Evolutionary conservation across 2,329 filamentous ascomycete species (phyloP).

Genomic region (Dothideomycetes sp.): DNA sequence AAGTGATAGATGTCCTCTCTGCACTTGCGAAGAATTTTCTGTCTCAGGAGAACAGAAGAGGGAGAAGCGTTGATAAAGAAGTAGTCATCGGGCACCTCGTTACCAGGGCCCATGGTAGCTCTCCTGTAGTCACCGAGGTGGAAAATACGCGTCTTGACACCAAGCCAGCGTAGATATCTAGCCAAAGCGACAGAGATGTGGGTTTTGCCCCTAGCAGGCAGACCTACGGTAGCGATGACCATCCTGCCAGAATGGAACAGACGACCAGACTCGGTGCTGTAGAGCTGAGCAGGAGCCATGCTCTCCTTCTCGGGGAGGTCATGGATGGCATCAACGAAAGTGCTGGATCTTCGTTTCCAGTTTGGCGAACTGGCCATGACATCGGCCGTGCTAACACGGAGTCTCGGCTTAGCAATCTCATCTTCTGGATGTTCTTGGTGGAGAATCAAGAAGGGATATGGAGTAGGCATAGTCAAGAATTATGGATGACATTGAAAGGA

Average conservation of each 20-base stretch:
- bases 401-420: slow-evolving; percentile 19
- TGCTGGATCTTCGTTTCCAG: slow-evolving; percentile 87
- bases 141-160: slow-evolving; percentile 96
- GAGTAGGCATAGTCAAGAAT: background rate
- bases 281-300: slow-evolving; percentile 90
- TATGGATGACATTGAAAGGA: background rate
- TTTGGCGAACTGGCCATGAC: slow-evolving; percentile 83
- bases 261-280: slow-evolving; percentile 94
- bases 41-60: slow-evolving; percentile 81
- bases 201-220: slow-evolving; percentile 93
- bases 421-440: slow-evolving; percentile 56
- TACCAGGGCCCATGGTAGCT: slow-evolving; percentile 74
- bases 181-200: slow-evolving; percentile 95
- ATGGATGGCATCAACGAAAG: slow-evolving; percentile 94
- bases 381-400: slow-evolving; percentile 63
- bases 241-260: slow-evolving; percentile 96
- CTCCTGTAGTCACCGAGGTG: slow-evolving; percentile 94
- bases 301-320: slow-evolving; percentile 75
- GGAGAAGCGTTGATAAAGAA: slow-evolving; percentile 94
- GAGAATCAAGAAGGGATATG: slow-evolving; percentile 13
- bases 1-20: slow-evolving; percentile 95
- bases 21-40: slow-evolving; percentile 96
- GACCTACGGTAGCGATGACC: slow-evolving; percentile 91
- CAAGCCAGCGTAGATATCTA: slow-evolving; percentile 90
- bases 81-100: slow-evolving; percentile 88